Base-by-base conservation (phyloP, 2,329 filamentous ascomycete genomes). In the Emmonsiellopsis sp. region DNA sequence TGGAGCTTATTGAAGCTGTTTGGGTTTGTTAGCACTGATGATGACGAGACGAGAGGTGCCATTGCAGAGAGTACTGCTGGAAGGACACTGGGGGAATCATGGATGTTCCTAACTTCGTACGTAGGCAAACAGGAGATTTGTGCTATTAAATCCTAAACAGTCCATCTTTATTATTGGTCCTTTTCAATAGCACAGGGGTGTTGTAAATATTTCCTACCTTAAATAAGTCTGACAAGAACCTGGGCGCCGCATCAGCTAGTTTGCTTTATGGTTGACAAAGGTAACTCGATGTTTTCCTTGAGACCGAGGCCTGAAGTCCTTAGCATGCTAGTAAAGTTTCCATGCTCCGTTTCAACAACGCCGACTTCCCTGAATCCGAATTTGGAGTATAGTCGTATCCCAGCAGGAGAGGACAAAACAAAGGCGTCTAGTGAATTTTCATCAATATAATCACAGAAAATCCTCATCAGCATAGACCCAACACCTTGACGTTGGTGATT, bases 401-500 rank as follows among this genome's bases (percentile, higher is more conserved):
- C 52, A 54, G 52, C 52, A 32, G 52, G 52, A 7, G 52, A 54
- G 0, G 52, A 51, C 52, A 54, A n/a, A 10, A 54, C 52, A 51
- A 54, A 51, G 16, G 52, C 35, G 9, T 51, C 52, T 40, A 41
- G 34, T 38, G 15, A n/a, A 30, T 51, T 54, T 30, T 37, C 26
- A 32, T 54, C 52, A 38, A 32, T 32, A 31, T 54, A n/a, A 51
- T 51, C 46, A 48, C 45, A 48, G 9, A 20, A 20, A 20, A 20
- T 30, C 20, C 1, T 32, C 45, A 48, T 48, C 9, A 54, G 52
- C 47, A 32, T 54, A 32, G 52, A 54, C 32, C 52, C 52, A 26
- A 54, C 37, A 30, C 52, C 52, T 35, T 51, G 47, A 15, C 52
- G 47, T 42, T 54, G 52, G 43, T 51, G 35, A 7, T 37, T 34